A percentile compares a stretch with the other conserved stretches of the same genome.
These are phyloP conservation scores for Yamadazyma spencermartinsiae DNA, from an alignment of 1,139 yeast species.

Conservation along the genomic window DNA sequence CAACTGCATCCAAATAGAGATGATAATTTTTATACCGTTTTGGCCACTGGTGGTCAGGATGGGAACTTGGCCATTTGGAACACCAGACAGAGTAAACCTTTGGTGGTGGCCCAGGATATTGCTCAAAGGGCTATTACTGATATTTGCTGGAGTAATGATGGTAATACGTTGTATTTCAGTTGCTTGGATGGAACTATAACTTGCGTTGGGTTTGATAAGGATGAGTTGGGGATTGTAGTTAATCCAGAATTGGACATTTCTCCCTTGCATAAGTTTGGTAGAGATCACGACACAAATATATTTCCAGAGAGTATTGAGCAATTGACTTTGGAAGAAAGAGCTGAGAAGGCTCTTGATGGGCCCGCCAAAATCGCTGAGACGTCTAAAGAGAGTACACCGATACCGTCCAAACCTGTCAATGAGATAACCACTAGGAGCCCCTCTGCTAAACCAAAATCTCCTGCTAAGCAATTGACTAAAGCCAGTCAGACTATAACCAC, in stretches of 20 bases:
- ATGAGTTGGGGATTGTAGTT: slow-evolving; percentile 75
- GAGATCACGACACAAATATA: slow-evolving; percentile 77
- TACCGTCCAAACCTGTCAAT: slow-evolving; percentile 1
- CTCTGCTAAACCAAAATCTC: slow-evolving; percentile 6
- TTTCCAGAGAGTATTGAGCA: slow-evolving; percentile 89
- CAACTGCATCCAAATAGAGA: slow-evolving; percentile 18
- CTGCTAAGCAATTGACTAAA: slow-evolving; percentile 14
- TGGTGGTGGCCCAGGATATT: slow-evolving; percentile 64
- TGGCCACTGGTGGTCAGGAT: slow-evolving; percentile 83
- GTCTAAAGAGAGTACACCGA: slow-evolving; percentile 4
- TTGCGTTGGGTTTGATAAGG: slow-evolving; percentile 62
- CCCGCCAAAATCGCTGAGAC: not conserved
- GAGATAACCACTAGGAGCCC: slow-evolving; percentile 2
- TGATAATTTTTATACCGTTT: slow-evolving; percentile 45
- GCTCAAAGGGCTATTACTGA: slow-evolving; percentile 68
- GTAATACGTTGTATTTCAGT: slow-evolving; percentile 66
- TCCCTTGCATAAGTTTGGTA: slow-evolving; percentile 82
- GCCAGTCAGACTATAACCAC: slow-evolving; percentile 45
- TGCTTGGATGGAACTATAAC: slow-evolving; percentile 86
- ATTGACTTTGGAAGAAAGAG: slow-evolving; percentile 65
- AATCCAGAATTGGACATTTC: slow-evolving; percentile 64
- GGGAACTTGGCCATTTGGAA: slow-evolving; percentile 71
- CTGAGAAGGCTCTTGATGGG: slow-evolving; percentile 20
- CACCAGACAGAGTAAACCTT: slow-evolving; percentile 59
- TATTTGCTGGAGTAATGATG: slow-evolving; percentile 78